These are phyloP conservation scores for Phialocephala subalpina DNA, from an alignment of 2,329 filamentous ascomycete species.

Conservation along the genomic window DNA sequence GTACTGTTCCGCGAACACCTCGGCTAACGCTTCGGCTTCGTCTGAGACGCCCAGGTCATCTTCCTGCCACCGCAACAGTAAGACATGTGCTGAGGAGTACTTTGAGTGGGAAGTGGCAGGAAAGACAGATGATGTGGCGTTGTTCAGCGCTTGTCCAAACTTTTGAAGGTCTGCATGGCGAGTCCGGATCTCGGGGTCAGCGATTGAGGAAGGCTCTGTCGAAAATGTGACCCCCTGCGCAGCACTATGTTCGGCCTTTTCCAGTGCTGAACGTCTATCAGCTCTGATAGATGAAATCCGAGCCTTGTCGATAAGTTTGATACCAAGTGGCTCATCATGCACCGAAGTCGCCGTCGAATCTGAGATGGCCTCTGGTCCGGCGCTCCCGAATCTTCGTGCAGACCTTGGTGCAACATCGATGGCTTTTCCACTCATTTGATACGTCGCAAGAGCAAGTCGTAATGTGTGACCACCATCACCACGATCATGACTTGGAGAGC, in stretches of 20 bases:
- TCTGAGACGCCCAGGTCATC: neutral
- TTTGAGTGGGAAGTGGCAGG: neutral
- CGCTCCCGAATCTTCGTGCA: neutral
- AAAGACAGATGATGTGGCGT: neutral
- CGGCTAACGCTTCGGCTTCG: neutral
- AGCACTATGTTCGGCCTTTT: neutral
- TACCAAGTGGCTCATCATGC: neutral
- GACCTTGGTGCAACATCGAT: neutral
- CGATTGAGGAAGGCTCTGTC: neutral
- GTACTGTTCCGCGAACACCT: neutral
- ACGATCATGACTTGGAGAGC: neutral
- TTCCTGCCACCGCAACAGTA: neutral
- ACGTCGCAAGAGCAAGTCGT: neutral
- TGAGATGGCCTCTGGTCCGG: neutral
- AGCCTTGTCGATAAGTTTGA: neutral
- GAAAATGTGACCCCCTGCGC: neutral
- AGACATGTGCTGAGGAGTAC: neutral
- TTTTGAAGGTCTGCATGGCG: neutral
- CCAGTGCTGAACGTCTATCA: neutral
- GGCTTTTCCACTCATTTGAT: neutral
- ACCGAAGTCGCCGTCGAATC: neutral
- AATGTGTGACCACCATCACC: neutral
- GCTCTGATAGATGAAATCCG: neutral
- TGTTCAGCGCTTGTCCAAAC: neutral
- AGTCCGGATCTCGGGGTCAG: neutral